Evolutionary conservation across 345 rosid genomes (phyloP), one percentile per base, ranked within the genome.

Genomic region (Salix brachista): DNA sequence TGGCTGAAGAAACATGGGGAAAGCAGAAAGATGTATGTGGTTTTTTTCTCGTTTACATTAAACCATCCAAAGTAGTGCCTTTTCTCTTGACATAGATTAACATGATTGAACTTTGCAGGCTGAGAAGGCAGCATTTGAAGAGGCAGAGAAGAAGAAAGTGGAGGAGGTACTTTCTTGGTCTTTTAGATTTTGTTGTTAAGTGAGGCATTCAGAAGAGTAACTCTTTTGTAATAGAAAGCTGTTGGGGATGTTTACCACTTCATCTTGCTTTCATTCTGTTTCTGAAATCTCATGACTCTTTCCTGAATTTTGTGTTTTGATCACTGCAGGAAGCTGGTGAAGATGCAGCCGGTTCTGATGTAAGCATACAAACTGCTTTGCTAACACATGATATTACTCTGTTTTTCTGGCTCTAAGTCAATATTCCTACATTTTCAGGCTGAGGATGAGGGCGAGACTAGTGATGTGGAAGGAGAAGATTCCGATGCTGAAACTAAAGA

Each of bases 1-100:
- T 96, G 68, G 95, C 94, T 1, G 98, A 93, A 78, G 98, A 93
- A 84, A 93, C 98, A 48, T 96, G 99, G 99, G 98, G 88, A 78
- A 93, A 93, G 86, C 85, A 75, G 32, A 96, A 96, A 88, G 99
- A 93, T 85, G 98, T 96, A 90, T 39, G 94, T 67, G 32, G 11
- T 28, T 36, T 30, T 36, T 67, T 48, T n/a, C 39, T 9, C 12
- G 7, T 14, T 54, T 36, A 21, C 37, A 56, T 71, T 70, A 19
- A 41, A 54, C 28, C 34, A 62, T 46, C 25, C 10, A 14, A 25
- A 44, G 23, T 4, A n/a, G 28, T 34, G 21, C n/a, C 64, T 23
- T 52, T 23, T 68, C 56, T 46, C 62, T 46, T 65, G 44, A 44
- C 75, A 67, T 68, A 79, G 76, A 75, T 72, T 80, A 67, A 67